Conservation (phyloP, 768 basidiomycete species). For the Suillus placidus region DNA sequence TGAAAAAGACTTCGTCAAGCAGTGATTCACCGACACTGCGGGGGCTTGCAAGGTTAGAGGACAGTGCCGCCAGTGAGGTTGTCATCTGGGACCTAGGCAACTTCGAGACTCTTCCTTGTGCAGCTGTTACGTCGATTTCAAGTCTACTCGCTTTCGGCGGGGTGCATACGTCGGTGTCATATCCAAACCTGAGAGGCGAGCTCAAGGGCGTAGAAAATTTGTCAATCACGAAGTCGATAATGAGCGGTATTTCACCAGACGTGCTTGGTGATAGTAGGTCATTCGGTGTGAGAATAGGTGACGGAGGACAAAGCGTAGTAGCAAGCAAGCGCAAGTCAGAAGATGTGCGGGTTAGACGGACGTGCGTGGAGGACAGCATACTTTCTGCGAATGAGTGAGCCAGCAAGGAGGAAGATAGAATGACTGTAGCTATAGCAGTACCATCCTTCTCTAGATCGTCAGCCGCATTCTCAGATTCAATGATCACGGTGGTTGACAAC, state of each 20-base stretch:
- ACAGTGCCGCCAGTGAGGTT: background rate
- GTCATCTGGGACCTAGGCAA: background rate
- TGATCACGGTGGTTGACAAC: background rate
- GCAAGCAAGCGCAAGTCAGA: conserved; percentile 44
- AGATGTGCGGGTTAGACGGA: conserved; percentile 41
- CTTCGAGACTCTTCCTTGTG: background rate
- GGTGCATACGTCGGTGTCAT: background rate
- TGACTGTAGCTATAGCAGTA: conserved; percentile 19
- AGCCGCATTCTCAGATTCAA: background rate
- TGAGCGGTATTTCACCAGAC: conserved; percentile 55
- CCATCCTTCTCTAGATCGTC: conserved; percentile 2
- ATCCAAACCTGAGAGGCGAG: conserved; percentile 3
- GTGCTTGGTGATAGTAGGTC: conserved; percentile 39
- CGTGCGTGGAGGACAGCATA: conserved; percentile 19
- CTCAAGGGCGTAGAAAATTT: conserved; percentile 11
- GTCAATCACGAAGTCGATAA: conserved; percentile 36
- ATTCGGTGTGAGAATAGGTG: conserved; percentile 47
- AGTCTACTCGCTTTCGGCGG: background rate
- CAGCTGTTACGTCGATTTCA: background rate
- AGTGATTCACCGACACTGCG: conserved; percentile 3
- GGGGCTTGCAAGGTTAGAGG: background rate
- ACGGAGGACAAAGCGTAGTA: conserved; percentile 42
- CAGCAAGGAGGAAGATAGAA: background rate
- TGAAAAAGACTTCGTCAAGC: conserved; percentile 8
- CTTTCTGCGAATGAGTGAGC: background rate